Evolutionary conservation across 331 rosid species (phyloP).

Genomic region (Telfairia occidentalis): DNA sequence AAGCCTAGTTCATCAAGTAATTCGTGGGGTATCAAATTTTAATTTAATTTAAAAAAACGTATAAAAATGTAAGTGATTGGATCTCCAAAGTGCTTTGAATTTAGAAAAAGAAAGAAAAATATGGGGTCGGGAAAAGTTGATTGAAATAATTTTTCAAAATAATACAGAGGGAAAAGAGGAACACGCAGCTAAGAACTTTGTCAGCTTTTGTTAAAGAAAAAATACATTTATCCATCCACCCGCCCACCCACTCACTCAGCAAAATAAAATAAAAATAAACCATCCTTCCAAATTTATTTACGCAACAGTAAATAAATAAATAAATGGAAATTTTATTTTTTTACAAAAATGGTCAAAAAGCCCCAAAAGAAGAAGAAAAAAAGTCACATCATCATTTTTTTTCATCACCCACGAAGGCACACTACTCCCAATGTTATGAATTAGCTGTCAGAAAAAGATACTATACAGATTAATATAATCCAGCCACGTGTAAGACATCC

Average conservation of each 20-base stretch:
- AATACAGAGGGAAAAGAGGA: not conserved
- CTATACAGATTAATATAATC: not conserved
- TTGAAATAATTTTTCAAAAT: not conserved
- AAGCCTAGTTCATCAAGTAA: no score
- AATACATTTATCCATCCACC: not conserved
- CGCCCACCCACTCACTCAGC: not conserved
- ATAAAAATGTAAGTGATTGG: not conserved
- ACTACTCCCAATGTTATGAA: not conserved
- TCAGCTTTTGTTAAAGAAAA: not conserved
- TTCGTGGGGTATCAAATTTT: not conserved
- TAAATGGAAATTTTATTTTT: no score
- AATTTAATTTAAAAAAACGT: no score
- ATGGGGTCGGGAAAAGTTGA: not conserved
- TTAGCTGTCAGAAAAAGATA: not conserved
- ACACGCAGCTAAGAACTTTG: not conserved
- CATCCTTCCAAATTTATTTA: no score
- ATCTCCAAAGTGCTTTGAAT: not conserved
- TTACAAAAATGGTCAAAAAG: no score
- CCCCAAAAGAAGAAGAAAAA: not conserved
- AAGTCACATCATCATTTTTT: not conserved
- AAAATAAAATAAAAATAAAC: not conserved
- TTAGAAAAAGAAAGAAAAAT: not conserved
- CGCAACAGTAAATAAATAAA: not conserved
- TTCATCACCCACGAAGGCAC: not conserved
- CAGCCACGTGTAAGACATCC: not conserved